Percentiles rank a stretch among this genome's conserved stretches.
Conservation (phyloP, 768 basidiomycete genomes). For the Lyophyllum decastes region DNA sequence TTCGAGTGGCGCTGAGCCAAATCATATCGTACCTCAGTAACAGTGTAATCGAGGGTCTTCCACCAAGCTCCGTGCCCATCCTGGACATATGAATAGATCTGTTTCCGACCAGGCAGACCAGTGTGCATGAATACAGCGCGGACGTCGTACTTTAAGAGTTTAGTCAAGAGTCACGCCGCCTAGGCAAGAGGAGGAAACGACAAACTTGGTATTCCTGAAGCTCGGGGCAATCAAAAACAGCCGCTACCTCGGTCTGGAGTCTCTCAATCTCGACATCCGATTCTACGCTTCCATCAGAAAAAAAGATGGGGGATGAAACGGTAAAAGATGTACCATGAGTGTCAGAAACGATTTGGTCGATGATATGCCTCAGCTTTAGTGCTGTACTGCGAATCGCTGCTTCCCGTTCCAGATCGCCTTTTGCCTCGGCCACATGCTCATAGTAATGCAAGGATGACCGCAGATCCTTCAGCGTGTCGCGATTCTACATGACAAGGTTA, state of each 20-base stretch:
- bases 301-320: not conserved
- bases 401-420: slow-evolving; percentile 48
- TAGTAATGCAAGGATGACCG: slow-evolving; percentile 69
- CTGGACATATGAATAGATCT: slow-evolving; percentile 78
- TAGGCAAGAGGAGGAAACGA: slow-evolving; percentile 3
- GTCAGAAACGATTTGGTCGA: slow-evolving; percentile 53
- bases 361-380: slow-evolving; percentile 50
- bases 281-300: slow-evolving; percentile 33
- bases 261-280: slow-evolving; percentile 50
- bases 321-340: slow-evolving; percentile 44
- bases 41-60: slow-evolving; percentile 73
- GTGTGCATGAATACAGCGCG: slow-evolving; percentile 78
- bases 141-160: slow-evolving; percentile 67
- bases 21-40: slow-evolving; percentile 53
- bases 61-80: slow-evolving; percentile 69
- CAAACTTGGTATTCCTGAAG: slow-evolving; percentile 60
- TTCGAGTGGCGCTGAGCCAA: not conserved
- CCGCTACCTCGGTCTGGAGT: slow-evolving; percentile 44
- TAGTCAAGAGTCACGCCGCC: not conserved
- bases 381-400: slow-evolving; percentile 43
- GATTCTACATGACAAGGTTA: slow-evolving; percentile 40
- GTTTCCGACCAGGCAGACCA: slow-evolving; percentile 74
- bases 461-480: slow-evolving; percentile 64
- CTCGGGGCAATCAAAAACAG: slow-evolving; percentile 63
- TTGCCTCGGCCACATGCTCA: slow-evolving; percentile 59